These are phyloP conservation scores for Wallacemonas sp. DNA, from an alignment of 208 protist genomes.

Conservation along the genomic window DNA sequence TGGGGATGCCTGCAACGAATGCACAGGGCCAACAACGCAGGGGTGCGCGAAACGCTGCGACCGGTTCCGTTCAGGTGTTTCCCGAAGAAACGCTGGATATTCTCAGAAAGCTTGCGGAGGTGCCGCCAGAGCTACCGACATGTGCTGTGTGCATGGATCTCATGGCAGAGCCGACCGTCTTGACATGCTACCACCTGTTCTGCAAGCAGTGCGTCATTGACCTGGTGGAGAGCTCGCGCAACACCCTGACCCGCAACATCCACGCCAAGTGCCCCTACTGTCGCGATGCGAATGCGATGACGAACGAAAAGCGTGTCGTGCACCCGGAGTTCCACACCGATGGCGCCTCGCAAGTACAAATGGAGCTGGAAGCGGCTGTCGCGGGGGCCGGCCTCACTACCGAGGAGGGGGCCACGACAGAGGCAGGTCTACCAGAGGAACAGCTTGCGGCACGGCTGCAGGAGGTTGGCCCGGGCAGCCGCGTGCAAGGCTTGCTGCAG, in stretches of 20 bases:
- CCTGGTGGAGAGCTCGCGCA: conserved; percentile 33
- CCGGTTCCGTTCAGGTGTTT: neutral
- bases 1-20: conserved; percentile 3
- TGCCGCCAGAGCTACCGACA: conserved; percentile 38
- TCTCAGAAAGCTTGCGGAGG: conserved; percentile 31
- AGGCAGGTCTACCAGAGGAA: neutral
- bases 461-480: conserved; percentile 37
- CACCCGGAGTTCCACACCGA: neutral
- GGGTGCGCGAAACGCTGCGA: neutral
- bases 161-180: conserved; percentile 46
- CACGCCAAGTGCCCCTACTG: conserved; percentile 46
- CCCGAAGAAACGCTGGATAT: conserved; percentile 34
- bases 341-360: neutral
- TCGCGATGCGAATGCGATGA: conserved; percentile 32
- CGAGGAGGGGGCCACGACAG: neutral
- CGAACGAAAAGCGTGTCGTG: conserved; percentile 22
- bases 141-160: conserved; percentile 54
- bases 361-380: conserved; percentile 30
- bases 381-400: neutral
- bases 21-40: neutral
- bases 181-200: conserved; percentile 60
- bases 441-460: conserved; percentile 20
- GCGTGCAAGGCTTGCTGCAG: conserved; percentile 29
- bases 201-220: conserved; percentile 61
- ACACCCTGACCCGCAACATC: conserved; percentile 26